A percentile compares a stretch with the other conserved stretches of the same genome.
Evolutionary conservation across 495 filamentous ascomycete species (phyloP).

Genomic region (Xylaria castorea): DNA sequence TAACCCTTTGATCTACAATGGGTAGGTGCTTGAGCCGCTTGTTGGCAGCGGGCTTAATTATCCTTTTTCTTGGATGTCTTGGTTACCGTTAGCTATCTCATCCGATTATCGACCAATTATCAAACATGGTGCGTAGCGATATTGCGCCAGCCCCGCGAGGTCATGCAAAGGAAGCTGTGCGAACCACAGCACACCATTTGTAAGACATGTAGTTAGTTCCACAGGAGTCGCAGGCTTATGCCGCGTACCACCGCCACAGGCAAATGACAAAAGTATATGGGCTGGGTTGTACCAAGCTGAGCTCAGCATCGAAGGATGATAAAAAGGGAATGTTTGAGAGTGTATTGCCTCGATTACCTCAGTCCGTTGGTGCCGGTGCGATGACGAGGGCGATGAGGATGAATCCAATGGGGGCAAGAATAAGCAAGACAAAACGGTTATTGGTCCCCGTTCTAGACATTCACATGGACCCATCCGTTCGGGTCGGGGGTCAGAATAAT

Average conservation of each 20-base stretch:
- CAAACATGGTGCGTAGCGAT: slow-evolving; percentile 15
- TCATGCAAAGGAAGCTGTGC: slow-evolving; percentile 5
- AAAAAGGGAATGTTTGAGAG: background rate
- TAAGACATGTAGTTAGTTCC: slow-evolving; percentile 10
- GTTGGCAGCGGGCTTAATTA: slow-evolving; percentile 6
- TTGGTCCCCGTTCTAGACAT: slow-evolving; percentile 15
- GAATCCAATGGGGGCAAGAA: slow-evolving; percentile 17
- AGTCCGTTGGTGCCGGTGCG: slow-evolving; percentile 5
- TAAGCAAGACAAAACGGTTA: slow-evolving; percentile 5
- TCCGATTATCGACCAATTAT: slow-evolving; percentile 6
- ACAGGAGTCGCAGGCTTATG: background rate
- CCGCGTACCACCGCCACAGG: background rate
- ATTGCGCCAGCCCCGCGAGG: slow-evolving; percentile 22
- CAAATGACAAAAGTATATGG: background rate
- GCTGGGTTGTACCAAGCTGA: slow-evolving; percentile 1
- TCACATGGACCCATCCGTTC: slow-evolving; percentile 20
- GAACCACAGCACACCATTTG: slow-evolving; percentile 5
- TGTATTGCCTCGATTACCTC: slow-evolving; percentile 6
- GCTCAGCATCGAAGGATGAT: background rate
- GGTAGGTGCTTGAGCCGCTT: background rate
- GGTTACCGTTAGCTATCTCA: background rate
- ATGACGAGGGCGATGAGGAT: slow-evolving; percentile 1
- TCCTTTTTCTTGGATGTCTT: slow-evolving; percentile 1
- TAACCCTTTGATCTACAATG: background rate
- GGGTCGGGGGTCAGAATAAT: slow-evolving; percentile 24